Evolutionary conservation across 306 rosid species (phyloP), one percentile per base, ranked within the genome.

Genomic region (Geum urbanum): DNA sequence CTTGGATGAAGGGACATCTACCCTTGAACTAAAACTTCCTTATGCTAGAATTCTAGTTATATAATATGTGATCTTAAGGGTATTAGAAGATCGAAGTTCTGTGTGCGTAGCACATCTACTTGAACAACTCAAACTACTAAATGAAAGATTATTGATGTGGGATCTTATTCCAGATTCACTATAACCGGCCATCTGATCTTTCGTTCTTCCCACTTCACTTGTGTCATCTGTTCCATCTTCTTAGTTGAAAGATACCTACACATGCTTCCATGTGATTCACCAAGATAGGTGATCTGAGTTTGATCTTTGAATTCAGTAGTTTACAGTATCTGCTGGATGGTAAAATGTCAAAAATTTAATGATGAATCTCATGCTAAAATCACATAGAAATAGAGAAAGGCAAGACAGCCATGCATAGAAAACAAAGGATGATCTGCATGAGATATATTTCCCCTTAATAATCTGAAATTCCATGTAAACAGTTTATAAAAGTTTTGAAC

Each of bases 261-360:
- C 65, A 37, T 60, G 65, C 24, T 60, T 60, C 46, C 46, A 60
- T 60, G 46, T 37, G 47, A 3, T 37, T 60, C 24, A 59, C 45
- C 45, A 15, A 59, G 45, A 37, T 59, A 9, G 45, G 16, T 59
- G 64, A 59, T 35, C 22, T 8, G 20, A 59, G 5, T 58, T 20
- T 59, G 20, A 59, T 59, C 7, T 59, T 35, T 32, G 12, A 27
- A 15, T 14, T 20, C 45, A 37, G 12, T 27, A 12, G 20, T 4
- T 14, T 5, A 32, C 43, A 60, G 65, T 35, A 35, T 7, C 35
- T 35, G 65, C 14, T 1, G 3, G 37, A 32, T 32, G 37, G 37
- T 32, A 32, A 59, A 13, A 32, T 13, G 19, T 44, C 8, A 27
- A 15, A 14, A 15, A 15, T 14, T 5, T 2, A 32, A 37, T 60